Percentiles rank a stretch among this genome's conserved stretches.
These are phyloP conservation scores for Daldinia grandis DNA, from an alignment of 495 filamentous ascomycete species.

Conservation along the genomic window DNA sequence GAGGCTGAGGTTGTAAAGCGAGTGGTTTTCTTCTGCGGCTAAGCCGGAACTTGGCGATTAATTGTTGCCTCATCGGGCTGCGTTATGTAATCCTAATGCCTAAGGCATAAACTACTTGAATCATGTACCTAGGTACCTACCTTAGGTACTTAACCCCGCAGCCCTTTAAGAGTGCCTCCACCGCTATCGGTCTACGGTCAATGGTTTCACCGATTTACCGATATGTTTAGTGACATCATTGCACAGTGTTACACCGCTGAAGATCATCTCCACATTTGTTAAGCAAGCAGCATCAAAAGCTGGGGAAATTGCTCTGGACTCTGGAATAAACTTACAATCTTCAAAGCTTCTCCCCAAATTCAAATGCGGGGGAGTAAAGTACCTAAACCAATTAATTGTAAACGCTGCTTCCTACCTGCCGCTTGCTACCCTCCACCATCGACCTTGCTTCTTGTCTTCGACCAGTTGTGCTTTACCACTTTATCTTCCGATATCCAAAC, in stretches of 20 bases:
- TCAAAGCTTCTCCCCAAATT: not conserved
- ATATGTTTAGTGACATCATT: slow-evolving; percentile 33
- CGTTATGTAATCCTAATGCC: slow-evolving; percentile 2
- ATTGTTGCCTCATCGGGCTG: slow-evolving; percentile 6
- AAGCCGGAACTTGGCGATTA: slow-evolving; percentile 18
- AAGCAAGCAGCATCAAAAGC: slow-evolving; percentile 27
- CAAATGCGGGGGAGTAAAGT: slow-evolving; percentile 39
- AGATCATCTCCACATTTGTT: slow-evolving; percentile 20
- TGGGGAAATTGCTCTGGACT: slow-evolving; percentile 36
- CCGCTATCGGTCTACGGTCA: slow-evolving; percentile 3
- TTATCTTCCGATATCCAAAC: slow-evolving; percentile 5
- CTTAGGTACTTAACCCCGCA: too few relatives aligned
- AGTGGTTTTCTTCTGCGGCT: slow-evolving; percentile 54
- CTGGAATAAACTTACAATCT: slow-evolving; percentile 16
- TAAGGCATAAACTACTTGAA: not conserved
- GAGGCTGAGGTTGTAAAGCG: slow-evolving; percentile 41
- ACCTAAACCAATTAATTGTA: slow-evolving; percentile 43
- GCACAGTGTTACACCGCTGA: not conserved
- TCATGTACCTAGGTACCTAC: not conserved
- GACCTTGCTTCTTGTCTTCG: slow-evolving; percentile 3
- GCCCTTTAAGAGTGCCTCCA: too few relatives aligned
- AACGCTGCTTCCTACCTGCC: slow-evolving; percentile 35
- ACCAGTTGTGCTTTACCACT: not conserved
- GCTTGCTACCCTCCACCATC: slow-evolving; percentile 15
- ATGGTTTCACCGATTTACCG: slow-evolving; percentile 29